Percentiles rank a stretch among this genome's conserved stretches.
phyloP scores from a whole-genome alignment of 148 eudicot genomes.

The Chenopodium suecicum region DNA sequence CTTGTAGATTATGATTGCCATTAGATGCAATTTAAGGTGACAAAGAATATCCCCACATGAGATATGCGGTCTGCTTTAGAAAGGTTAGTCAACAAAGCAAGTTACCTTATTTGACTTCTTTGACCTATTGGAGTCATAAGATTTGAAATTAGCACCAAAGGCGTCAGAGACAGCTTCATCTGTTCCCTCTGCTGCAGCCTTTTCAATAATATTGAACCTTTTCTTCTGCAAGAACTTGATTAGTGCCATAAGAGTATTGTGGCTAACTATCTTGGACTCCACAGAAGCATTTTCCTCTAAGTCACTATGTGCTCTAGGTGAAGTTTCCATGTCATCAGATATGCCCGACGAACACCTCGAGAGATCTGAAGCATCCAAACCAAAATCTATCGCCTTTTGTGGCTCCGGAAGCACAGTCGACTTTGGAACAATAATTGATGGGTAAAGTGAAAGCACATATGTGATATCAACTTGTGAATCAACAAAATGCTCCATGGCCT shows the following conservation, averaged over 20 bases:
- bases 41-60: not conserved
- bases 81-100: conserved; percentile 3
- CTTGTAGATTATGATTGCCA: not conserved
- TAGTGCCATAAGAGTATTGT: conserved; percentile 91
- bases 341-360: conserved; percentile 77
- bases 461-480: conserved; percentile 95
- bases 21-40: not conserved
- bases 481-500: conserved; percentile 94
- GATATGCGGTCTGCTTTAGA: not conserved
- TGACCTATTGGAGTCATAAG: conserved; percentile 52
- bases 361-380: conserved; percentile 57
- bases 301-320: conserved; percentile 45
- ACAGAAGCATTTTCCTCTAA: conserved; percentile 61
- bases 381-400: conserved; percentile 69
- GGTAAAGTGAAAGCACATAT: conserved; percentile 87
- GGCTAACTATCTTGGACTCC: conserved; percentile 87
- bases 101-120: conserved; percentile 74
- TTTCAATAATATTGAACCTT: conserved; percentile 69
- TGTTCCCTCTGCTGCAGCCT: conserved; percentile 96
- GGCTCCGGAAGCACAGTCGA: conserved; percentile 66
- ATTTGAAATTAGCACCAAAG: conserved; percentile 61
- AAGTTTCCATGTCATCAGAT: conserved; percentile 86
- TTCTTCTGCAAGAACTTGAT: conserved; percentile 92
- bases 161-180: conserved; percentile 93
- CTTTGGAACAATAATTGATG: conserved; percentile 78